Base-by-base conservation (phyloP, 768 basidiomycete species). In the Mycena metata region DNA sequence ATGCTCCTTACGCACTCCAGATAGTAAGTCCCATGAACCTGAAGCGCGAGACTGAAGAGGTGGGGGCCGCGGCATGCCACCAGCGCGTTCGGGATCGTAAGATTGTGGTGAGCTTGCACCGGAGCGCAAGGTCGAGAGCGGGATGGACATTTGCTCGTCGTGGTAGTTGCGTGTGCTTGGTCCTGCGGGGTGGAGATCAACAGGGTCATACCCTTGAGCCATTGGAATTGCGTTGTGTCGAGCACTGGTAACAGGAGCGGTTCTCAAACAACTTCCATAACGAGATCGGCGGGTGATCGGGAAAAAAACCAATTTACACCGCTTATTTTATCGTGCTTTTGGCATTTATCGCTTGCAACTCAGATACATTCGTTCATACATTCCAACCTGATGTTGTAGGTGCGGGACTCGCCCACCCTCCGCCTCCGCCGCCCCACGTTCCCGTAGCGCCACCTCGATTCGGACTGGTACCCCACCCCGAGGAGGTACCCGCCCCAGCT, bases 351-450 rank as follows among this genome's bases (percentile, higher is more conserved):
- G n/a, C n/a, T n/a, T n/a, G n/a, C n/a, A n/a, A n/a, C n/a, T n/a
- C n/a, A n/a, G n/a, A n/a, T n/a, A n/a, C n/a, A n/a, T 30, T 30
- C 26, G 45, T 46, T 46, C 42, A 16, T 24, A 42, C 7, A 43
- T 23, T 42, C 15, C 55, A 16, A 12, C 15, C 4, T n/a, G 15
- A 58, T 60, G 84, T 62, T 77, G 86, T 42, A 70, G 80, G 41
- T 85, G 83, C 73, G 84, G 89, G 60, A 78, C 81, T 88, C 83
- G 89, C 13, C 89, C 89, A 64, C 77, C 73, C 74, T 47, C 71
- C 71, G 46, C 71, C 72, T 26, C 80, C 72, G 26, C 79, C 79
- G 45, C 82, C 82, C 83, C 84, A 85, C 11, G 77, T 64, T 59
- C 78, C 77, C 43, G 69, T 67, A 16, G 69, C 69, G 10, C 64